Percentiles rank a stretch among this genome's conserved stretches.
Evolutionary conservation across 768 basidiomycete genomes (phyloP).

Genomic region (Bullera alba): DNA sequence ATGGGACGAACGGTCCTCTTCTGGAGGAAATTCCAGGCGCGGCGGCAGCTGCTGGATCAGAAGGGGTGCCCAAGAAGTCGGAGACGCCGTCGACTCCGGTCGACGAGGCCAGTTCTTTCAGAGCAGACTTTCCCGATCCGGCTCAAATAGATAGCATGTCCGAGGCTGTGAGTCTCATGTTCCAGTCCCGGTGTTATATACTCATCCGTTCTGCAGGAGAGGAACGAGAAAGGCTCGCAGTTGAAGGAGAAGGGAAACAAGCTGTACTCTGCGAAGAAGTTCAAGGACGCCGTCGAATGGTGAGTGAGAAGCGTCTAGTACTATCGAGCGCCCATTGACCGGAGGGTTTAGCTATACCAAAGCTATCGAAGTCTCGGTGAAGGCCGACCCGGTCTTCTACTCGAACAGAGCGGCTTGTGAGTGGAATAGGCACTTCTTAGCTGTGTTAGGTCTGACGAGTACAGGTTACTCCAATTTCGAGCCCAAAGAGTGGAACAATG

Average conservation of each 20-base stretch:
- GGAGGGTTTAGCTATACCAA: conserved; percentile 47
- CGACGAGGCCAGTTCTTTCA: neutral
- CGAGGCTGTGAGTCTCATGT: conserved; percentile 29
- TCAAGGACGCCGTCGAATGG: conserved; percentile 46
- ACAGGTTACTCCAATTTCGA: conserved; percentile 84
- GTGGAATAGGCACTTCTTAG: conserved; percentile 34
- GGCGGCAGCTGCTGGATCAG: conserved; percentile 1
- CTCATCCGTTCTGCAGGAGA: conserved; percentile 8
- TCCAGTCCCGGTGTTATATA: conserved; percentile 3
- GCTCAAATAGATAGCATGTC: conserved; percentile 39
- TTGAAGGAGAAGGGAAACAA: conserved; percentile 51
- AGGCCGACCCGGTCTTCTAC: conserved; percentile 83
- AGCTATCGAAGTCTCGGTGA: conserved; percentile 49
- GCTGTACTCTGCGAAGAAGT: conserved; percentile 49
- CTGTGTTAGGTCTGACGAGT: neutral
- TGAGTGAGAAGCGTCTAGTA: conserved; percentile 10
- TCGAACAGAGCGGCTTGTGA: conserved; percentile 94
- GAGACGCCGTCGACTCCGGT: conserved; percentile 5
- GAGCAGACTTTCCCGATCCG: conserved; percentile 16
- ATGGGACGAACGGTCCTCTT: conserved; percentile 59
- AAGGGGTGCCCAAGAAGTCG: conserved; percentile 7
- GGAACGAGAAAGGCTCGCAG: conserved; percentile 53
- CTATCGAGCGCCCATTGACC: neutral
- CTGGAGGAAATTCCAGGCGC: conserved; percentile 57
- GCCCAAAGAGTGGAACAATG: conserved; percentile 73